Conservation (phyloP, 306 rosid species). For the Alnus rubra region DNA sequence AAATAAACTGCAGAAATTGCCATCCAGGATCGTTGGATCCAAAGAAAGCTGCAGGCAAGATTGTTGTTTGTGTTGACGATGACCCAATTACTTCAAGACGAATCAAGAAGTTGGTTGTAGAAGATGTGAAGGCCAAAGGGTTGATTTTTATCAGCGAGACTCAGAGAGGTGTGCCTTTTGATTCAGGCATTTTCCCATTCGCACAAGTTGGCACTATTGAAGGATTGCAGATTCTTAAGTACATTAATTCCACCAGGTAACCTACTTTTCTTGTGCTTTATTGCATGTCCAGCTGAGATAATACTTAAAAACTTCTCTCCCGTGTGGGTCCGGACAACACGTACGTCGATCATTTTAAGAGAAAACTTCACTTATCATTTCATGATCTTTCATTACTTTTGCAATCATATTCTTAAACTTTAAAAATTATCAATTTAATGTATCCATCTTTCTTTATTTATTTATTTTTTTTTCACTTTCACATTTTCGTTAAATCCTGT, state of each 20-base stretch:
- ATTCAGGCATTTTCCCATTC: slow-evolving; percentile 76
- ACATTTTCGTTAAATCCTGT: no score
- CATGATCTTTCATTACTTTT: no score
- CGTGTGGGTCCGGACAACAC: no score
- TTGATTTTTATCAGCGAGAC: slow-evolving; percentile 58
- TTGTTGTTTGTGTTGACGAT: slow-evolving; percentile 66
- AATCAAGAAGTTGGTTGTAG: slow-evolving; percentile 74
- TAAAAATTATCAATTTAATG: no score
- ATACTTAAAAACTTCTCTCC: no score
- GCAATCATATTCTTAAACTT: no score
- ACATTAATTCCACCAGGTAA: slow-evolving; percentile 72
- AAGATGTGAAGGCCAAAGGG: slow-evolving; percentile 81
- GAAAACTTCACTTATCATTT: no score
- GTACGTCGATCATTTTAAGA: no score
- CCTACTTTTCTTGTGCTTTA: no score
- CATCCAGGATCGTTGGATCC: slow-evolving; percentile 83
- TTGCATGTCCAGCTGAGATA: no score
- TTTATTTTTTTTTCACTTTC: no score
- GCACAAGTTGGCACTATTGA: slow-evolving; percentile 56
- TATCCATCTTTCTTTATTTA: no score
- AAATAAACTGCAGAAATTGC: slow-evolving; percentile 67
- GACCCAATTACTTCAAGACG: slow-evolving; percentile 51
- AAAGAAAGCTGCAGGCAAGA: slow-evolving; percentile 60
- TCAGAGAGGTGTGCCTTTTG: slow-evolving; percentile 56
- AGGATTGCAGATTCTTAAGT: slow-evolving; percentile 68